These are phyloP conservation scores for Barbatosphaeria neglecta DNA, from an alignment of 495 filamentous ascomycete genomes.

Conservation along the genomic window DNA sequence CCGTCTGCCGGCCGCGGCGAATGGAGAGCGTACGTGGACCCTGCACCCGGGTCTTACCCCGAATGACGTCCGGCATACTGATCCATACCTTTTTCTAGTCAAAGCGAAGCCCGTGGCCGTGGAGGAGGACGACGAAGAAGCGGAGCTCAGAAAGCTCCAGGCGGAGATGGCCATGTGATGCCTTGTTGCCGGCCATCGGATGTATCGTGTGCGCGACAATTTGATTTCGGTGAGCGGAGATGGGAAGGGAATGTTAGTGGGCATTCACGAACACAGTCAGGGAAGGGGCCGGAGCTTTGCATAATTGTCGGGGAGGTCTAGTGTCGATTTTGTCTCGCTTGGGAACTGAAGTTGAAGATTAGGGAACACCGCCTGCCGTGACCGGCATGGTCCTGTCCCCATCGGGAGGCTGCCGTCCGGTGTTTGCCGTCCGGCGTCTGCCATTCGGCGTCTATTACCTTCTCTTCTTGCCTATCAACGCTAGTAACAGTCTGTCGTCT, in stretches of 20 bases:
- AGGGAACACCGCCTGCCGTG: too few relatives aligned
- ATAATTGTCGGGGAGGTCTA: not conserved
- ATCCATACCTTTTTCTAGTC: slow-evolving; percentile 24
- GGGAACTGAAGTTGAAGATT: not conserved
- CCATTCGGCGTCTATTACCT: too few relatives aligned
- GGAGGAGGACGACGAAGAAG: slow-evolving; percentile 90
- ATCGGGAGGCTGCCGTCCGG: not conserved
- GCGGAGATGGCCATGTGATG: slow-evolving; percentile 93
- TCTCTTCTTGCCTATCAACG: too few relatives aligned
- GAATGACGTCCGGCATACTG: slow-evolving; percentile 7
- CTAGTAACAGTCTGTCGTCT: not conserved
- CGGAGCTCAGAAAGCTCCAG: slow-evolving; percentile 83
- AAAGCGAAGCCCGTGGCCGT: slow-evolving; percentile 46
- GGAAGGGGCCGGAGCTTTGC: not conserved
- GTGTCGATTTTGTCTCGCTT: not conserved
- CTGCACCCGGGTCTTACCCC: slow-evolving; percentile 8
- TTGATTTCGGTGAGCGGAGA: too few relatives aligned
- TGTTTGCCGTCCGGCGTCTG: not conserved
- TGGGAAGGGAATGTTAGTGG: too few relatives aligned
- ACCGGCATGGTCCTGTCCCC: too few relatives aligned
- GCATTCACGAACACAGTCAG: not conserved
- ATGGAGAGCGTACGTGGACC: slow-evolving; percentile 59
- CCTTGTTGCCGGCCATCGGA: not conserved
- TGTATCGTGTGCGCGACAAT: too few relatives aligned
- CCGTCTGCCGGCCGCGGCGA: slow-evolving; percentile 58